Evolutionary conservation across 305 asterid species (phyloP), one percentile per base, ranked within the genome.

Genomic region (Fraxinus angustifolia): DNA sequence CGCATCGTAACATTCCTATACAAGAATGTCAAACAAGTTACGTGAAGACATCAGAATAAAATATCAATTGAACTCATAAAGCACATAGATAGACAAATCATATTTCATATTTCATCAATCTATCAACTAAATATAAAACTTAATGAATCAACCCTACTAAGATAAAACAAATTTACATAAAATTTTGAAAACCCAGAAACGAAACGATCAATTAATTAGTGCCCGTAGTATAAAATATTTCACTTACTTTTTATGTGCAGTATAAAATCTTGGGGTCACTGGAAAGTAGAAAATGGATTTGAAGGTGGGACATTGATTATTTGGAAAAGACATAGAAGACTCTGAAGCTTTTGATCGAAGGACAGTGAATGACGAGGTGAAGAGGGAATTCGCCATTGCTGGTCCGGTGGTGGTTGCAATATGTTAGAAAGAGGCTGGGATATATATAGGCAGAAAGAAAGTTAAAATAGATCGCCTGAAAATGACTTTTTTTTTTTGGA

Each of bases 311-410:
- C 6, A 80, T 73, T 35, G 50, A 72, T 78, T 48, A 72, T 78
- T 56, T 11, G 48, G 28, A 77, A 62, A 70, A 56, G 87, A 40
- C 65, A 53, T n/a, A 73, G 83, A 72, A 48, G 82, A 76, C 8
- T 83, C 83, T 7, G 84, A 58, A 67, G 82, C 23, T 76, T 85
- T 86, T 2, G 89, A 83, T 35, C 90, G 86, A 28, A 88, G 82
- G 42, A 81, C 81, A 34, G 86, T 42, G 42, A 83, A 74, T 17
- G 91, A 72, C 12, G 91, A 83, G 74, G 53, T 73, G 88, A 86
- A 56, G 86, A 89, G 81, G 81, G 90, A 87, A 45, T 79, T 88
- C 7, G 95, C 83, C 73, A 86, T 85, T 42, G 95, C 97, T 95
- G 88, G 88, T 79, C 33, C 34, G 26, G 31, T 16, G 72, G 40